These are phyloP conservation scores for Cryptosporidium xiaoi DNA, from an alignment of 169 alveolate genomes.

Conservation along the genomic window DNA sequence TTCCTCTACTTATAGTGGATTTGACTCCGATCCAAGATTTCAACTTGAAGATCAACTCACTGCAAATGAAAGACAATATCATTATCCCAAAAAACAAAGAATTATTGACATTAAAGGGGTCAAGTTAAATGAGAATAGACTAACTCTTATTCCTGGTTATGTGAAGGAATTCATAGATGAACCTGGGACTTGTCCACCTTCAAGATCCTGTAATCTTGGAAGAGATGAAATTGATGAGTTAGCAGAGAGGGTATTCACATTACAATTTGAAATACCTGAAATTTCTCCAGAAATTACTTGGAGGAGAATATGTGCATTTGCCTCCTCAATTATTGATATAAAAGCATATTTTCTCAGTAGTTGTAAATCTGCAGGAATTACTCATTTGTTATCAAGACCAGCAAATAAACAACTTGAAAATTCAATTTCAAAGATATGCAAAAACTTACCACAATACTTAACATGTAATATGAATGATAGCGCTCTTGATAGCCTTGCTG, in stretches of 20 bases:
- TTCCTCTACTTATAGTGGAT: neutral
- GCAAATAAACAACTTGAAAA: constrained; percentile 38
- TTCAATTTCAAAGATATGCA: constrained; percentile 39
- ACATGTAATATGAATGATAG: constrained; percentile 39
- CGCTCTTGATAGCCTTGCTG: constrained; percentile 38
- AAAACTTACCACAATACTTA: constrained; percentile 51
- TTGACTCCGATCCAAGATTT: constrained; percentile 26
- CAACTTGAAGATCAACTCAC: constrained; percentile 11
- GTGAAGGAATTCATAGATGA: constrained; percentile 20
- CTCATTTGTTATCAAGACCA: constrained; percentile 23
- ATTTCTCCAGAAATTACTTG: constrained; percentile 30
- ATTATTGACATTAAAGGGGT: constrained; percentile 42
- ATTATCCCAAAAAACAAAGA: neutral
- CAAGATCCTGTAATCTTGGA: constrained; percentile 55
- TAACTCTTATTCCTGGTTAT: constrained; percentile 38
- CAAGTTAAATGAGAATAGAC: neutral
- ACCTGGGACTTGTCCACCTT: constrained; percentile 8
- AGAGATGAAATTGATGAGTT: constrained; percentile 55
- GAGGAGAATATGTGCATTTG: constrained; percentile 47
- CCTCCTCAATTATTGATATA: constrained; percentile 42
- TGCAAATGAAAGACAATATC: constrained; percentile 25
- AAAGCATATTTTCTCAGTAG: constrained; percentile 6
- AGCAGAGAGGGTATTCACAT: constrained; percentile 60
- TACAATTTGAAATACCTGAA: constrained; percentile 54
- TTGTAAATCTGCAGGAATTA: constrained; percentile 26